Base-by-base conservation (phyloP, 805 yeast species). In the Zygoascus ofunaensis region DNA sequence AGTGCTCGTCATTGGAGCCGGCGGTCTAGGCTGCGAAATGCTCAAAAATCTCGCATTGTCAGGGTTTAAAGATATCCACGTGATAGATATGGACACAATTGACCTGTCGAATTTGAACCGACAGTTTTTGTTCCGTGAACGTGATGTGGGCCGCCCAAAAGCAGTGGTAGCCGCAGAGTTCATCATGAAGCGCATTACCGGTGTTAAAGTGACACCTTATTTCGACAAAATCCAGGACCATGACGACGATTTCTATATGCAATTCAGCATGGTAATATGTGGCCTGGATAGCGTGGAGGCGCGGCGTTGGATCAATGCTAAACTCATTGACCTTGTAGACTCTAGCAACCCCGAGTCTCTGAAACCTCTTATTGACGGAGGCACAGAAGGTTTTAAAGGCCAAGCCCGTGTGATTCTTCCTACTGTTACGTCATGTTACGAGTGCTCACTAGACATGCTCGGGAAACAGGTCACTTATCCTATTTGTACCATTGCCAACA, bases 311-410 rank as follows among this genome's bases (percentile, higher is more conserved):
- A 82, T 90, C 50, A 90, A 90, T 61, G 68, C 74, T 12, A 72
- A 76, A 12, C 62, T 90, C 22, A 77, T 84, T 1, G 69, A 76
- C 7, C 55, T 89, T 50, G 87, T 84, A 3, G 78, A 73, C 39
- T 65, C 60, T 0, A 47, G 49, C 12, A 66, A 68, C 41, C 72
- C 72, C 12, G 70, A 66, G 12, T 61, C 69, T 1, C 60, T 76
- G 17, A 76, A 78, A 37, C 87, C 87, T 0, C 61, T 90, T 58
- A 77, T 92, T 14, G 98, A 90, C 59, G 97, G 97, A 3, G 98
- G 97, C 2, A 83, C 95, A 0, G 97, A 90, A 58, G 97, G 97
- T 0, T 82, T 90, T 57, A 74, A 83, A 51, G 98, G 98, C 2
- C 95, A 90, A 56, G 75, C 87, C 12, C 79, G 95, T 55, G 82